Evolutionary conservation across 306 rosid species (phyloP), one percentile per base, ranked within the genome.

Genomic region (Glycine latifolia): DNA sequence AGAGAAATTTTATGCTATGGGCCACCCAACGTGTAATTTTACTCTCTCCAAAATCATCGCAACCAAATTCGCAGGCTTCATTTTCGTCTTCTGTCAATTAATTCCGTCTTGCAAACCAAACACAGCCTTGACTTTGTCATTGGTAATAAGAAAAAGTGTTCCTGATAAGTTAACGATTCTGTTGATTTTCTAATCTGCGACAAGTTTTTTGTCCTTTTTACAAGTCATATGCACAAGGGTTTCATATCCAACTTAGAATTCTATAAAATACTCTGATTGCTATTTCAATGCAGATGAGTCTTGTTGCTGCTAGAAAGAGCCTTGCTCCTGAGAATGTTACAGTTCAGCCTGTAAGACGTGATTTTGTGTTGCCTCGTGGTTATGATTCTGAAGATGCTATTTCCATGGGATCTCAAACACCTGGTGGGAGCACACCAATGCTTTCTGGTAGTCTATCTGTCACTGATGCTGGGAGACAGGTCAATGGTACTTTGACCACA

Each of bases 231-330:
- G 41, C 71, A 14, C 31, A 14, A 33, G 14, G 54, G 43, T 16
- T 81, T 76, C 13, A n/a, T 43, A 49, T 26, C 82, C 35, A 66
- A 63, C 14, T 35, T 71, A 31, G 20, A 72, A 16, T 50, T 59
- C 58, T 54, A 53, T 6, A 33, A 48, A 60, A 68, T 53, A 53
- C 52, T 76, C 79, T 86, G 31, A 79, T 50, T 76, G 66, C 67
- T 61, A 81, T 69, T 55, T 58, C 66, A 78, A 72, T 84, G 89
- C 94, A 96, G 99, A 83, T 67, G 88, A 96, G 97, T 89, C 97
- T 96, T 76, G 87, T 91, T 80, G 91, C 91, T 50, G 97, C 99
- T 71, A 89, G 87, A 80, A 93, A 82, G 91, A 96, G 90, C 91
- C 92, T 92, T 78, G 86, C 82, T 76, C 74, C 91, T 74, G 94